A percentile compares a stretch with the other conserved stretches of the same genome.
phyloP scores from a whole-genome alignment of 345 rosid species.

The Brassica nigra region DNA sequence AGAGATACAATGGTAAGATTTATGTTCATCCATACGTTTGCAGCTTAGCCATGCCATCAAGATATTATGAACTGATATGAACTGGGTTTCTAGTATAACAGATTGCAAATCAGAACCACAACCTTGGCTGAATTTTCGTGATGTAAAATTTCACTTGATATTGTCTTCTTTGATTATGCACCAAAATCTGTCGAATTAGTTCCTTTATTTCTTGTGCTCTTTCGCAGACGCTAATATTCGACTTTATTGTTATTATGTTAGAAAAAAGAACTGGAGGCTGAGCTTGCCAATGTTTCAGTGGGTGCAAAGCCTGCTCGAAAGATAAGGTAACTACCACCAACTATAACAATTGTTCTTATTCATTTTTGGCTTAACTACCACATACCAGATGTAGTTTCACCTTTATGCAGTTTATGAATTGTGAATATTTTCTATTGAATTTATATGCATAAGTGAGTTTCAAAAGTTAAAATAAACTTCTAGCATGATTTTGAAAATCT shows the following conservation, averaged over 20 bases:
- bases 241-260: conserved; percentile 39
- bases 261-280: conserved; percentile 99
- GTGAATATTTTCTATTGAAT: conserved; percentile 14
- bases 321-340: conserved; percentile 65
- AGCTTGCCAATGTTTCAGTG: conserved; percentile 85
- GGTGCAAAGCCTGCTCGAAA: conserved; percentile 81
- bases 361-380: conserved; percentile 29
- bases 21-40: conserved; percentile 14
- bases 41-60: conserved; percentile 14
- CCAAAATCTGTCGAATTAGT: not conserved
- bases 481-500: conserved; percentile 14
- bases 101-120: not conserved
- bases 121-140: not conserved
- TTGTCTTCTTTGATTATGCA: not conserved
- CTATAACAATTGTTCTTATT: not conserved
- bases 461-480: not conserved
- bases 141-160: not conserved
- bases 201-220: conserved; percentile 7
- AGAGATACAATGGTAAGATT: conserved; percentile 96
- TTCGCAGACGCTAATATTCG: conserved; percentile 22
- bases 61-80: not conserved
- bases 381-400: conserved; percentile 12
- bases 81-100: conserved; percentile 17
- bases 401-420: conserved; percentile 11
- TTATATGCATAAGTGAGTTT: conserved; percentile 4